A percentile compares a stretch with the other conserved stretches of the same genome.
phyloP scores from a whole-genome alignment of 345 rosid genomes.

The Zanthoxylum bungeanum region DNA sequence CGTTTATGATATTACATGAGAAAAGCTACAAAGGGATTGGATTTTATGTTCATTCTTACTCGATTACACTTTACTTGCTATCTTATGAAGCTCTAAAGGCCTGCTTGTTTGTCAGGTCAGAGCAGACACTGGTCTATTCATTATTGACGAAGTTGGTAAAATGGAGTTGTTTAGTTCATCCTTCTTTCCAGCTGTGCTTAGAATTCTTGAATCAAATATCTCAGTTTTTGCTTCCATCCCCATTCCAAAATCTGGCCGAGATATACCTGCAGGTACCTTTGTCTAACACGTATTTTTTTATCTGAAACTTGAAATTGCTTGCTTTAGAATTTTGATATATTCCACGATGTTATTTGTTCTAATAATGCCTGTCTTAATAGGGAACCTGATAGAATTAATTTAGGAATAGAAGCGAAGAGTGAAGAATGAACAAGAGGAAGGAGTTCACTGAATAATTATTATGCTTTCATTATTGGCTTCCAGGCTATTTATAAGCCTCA shows the following conservation, averaged over 20 bases:
- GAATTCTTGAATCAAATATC: conserved; percentile 51
- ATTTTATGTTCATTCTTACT: background rate
- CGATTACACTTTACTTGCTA: background rate
- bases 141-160: conserved; percentile 73
- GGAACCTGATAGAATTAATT: too few relatives aligned
- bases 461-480: too few relatives aligned
- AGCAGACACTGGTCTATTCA: conserved; percentile 55
- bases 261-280: conserved; percentile 55
- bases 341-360: background rate
- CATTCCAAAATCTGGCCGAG: conserved; percentile 49
- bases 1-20: background rate
- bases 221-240: conserved; percentile 65
- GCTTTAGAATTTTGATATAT: background rate
- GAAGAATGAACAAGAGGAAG: too few relatives aligned
- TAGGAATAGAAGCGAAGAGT: too few relatives aligned
- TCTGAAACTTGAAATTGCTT: background rate
- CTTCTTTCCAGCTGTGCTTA: conserved; percentile 65
- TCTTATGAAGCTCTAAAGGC: background rate
- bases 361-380: background rate
- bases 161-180: conserved; percentile 70
- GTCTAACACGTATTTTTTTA: background rate
- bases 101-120: conserved; percentile 35
- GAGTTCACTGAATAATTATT: too few relatives aligned
- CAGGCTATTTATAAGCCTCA: too few relatives aligned
- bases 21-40: background rate